These are phyloP conservation scores for Trifolium pratense DNA, from an alignment of 306 rosid species.

Conservation along the genomic window DNA sequence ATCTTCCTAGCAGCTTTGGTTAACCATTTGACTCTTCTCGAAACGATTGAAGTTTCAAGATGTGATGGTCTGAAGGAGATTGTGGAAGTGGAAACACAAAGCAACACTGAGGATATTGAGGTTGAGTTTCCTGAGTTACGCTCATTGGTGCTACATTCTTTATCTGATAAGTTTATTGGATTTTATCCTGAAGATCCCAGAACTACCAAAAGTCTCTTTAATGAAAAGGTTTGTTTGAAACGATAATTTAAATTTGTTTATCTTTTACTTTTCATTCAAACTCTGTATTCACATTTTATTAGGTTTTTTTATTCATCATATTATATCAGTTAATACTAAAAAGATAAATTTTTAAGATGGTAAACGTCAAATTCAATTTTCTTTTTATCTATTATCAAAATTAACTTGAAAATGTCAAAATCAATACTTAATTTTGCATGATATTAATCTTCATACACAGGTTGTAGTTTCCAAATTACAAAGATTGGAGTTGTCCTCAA, in stretches of 20 bases:
- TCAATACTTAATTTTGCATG: no score
- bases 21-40: slow-evolving; percentile 27
- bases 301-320: not conserved
- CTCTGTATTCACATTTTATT: no score
- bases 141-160: not conserved
- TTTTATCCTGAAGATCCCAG: not conserved
- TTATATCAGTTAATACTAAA: no score
- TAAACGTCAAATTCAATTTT: no score
- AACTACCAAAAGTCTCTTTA: not conserved
- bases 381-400: no score
- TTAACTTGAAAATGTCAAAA: no score
- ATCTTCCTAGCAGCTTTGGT: slow-evolving; percentile 22
- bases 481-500: slow-evolving; percentile 23
- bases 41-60: slow-evolving; percentile 45
- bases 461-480: slow-evolving; percentile 36
- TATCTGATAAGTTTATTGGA: not conserved
- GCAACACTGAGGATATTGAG: not conserved
- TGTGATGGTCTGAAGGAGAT: slow-evolving; percentile 38
- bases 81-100: slow-evolving; percentile 17
- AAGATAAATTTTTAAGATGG: not conserved
- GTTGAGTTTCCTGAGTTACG: not conserved
- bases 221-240: not conserved
- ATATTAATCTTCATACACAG: no score
- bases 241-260: no score
- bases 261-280: not conserved